A percentile compares a stretch with the other conserved stretches of the same genome.
phyloP scores from a whole-genome alignment of 176 grass and related monocot species.

The Oryza glumipatula region DNA sequence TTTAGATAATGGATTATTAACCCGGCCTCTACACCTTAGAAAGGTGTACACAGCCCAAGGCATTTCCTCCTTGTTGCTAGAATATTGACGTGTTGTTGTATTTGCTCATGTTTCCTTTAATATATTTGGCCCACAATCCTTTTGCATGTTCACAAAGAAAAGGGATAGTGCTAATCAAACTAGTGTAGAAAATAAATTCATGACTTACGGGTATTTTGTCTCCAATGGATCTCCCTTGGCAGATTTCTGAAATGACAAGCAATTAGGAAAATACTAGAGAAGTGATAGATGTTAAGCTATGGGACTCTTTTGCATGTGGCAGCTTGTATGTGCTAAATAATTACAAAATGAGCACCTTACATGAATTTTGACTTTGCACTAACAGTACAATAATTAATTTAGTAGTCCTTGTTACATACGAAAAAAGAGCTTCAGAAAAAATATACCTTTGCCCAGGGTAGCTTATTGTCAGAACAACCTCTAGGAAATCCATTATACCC shows the following conservation, averaged over 20 bases:
- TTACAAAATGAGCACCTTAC: neutral
- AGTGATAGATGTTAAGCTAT: neutral
- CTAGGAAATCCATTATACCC: conserved; percentile 98
- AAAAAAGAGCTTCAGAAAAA: conserved; percentile 5
- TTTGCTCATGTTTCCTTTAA: neutral
- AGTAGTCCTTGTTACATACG: conserved; percentile 2
- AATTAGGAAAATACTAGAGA: neutral
- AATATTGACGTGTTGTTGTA: neutral
- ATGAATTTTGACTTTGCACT: conserved; percentile 3
- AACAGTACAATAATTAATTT: conserved; percentile 9
- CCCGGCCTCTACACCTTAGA: no score
- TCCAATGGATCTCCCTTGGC: conserved; percentile 74
- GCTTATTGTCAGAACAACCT: conserved; percentile 95
- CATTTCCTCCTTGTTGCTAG: neutral
- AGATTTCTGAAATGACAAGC: conserved; percentile 75
- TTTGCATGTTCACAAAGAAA: neutral
- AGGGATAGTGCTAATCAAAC: neutral
- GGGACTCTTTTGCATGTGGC: neutral
- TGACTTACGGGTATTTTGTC: conserved; percentile 94
- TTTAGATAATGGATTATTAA: no score
- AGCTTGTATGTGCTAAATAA: conserved; percentile 22
- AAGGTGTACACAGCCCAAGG: neutral
- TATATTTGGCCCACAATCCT: neutral
- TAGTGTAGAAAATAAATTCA: neutral
- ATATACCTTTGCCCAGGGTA: conserved; percentile 96